Conservation (phyloP, 495 filamentous ascomycete genomes). For the Coniosporium apollinis region DNA sequence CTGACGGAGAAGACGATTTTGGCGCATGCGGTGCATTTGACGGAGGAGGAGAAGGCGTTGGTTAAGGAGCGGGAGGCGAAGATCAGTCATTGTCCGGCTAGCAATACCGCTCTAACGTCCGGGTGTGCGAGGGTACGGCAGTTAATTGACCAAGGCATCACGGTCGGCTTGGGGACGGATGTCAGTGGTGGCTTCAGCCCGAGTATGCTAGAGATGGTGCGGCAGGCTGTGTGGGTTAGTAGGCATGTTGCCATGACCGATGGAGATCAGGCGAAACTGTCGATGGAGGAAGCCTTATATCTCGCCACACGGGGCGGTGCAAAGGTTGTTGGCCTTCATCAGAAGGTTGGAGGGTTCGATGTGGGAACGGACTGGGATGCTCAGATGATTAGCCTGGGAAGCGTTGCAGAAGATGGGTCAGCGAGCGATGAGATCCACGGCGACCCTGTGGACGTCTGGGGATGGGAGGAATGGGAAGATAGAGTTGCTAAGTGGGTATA, state of each 20-base stretch:
- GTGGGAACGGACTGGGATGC: conserved; percentile 85
- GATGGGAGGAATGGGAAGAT: conserved; percentile 66
- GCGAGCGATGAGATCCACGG: conserved; percentile 12
- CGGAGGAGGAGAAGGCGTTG: conserved; percentile 40
- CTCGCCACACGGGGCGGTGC: conserved; percentile 73
- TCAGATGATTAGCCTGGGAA: conserved; percentile 52
- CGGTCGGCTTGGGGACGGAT: conserved; percentile 77
- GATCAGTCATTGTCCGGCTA: conserved; percentile 73
- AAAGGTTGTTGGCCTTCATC: conserved; percentile 50
- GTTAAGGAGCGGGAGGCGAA: conserved; percentile 43
- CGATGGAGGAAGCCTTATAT: conserved; percentile 75
- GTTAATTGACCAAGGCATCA: conserved; percentile 56
- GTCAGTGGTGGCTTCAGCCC: conserved; percentile 71
- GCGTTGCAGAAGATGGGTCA: conserved; percentile 19
- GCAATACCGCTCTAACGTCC: conserved; percentile 61
- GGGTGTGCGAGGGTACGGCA: conserved; percentile 56
- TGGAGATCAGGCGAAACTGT: conserved; percentile 36
- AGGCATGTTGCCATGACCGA: conserved; percentile 42
- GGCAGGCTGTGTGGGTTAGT: conserved; percentile 61
- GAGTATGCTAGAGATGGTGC: conserved; percentile 59
- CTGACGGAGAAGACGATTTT: conserved; percentile 61
- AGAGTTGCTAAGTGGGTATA: conserved; percentile 78
- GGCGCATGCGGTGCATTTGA: conserved; percentile 72
- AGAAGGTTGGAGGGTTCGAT: conserved; percentile 58
- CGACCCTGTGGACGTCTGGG: conserved; percentile 57